Conservation (phyloP, 2,329 filamentous ascomycete species). For the Penicillium paneum region DNA sequence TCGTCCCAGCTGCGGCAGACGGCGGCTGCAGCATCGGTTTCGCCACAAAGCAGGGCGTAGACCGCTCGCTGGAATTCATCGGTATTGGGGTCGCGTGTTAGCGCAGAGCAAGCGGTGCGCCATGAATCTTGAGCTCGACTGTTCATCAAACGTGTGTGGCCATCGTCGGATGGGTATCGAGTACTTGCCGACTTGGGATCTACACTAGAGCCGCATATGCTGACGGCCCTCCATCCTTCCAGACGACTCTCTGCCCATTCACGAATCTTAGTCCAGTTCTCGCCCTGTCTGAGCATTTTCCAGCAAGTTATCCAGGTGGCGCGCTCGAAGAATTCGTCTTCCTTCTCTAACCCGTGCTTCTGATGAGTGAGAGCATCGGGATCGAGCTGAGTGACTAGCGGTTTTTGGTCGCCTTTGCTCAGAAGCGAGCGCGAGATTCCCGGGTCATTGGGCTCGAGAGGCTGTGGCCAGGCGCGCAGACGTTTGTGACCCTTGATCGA, state of each 20-base stretch:
- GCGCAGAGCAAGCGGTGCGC: conserved; percentile 39
- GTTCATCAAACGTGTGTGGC: conserved; percentile 44
- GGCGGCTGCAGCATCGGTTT: conserved; percentile 71
- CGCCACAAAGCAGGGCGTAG: conserved; percentile 85
- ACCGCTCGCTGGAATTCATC: conserved; percentile 83
- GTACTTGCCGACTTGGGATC: conserved; percentile 28
- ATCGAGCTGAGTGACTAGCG: conserved; percentile 81
- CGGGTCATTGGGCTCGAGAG: conserved; percentile 61
- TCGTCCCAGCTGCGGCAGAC: conserved; percentile 82
- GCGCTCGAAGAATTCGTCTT: conserved; percentile 84
- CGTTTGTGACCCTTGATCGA: conserved; percentile 88
- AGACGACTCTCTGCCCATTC: conserved; percentile 84
- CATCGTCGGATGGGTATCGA: conserved; percentile 34
- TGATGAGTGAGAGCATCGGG: conserved; percentile 86
- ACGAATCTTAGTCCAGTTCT: conserved; percentile 66
- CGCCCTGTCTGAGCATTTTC: conserved; percentile 85
- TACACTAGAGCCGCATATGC: conserved; percentile 62
- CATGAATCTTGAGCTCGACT: conserved; percentile 38
- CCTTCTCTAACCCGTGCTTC: conserved; percentile 68
- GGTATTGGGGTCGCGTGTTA: conserved; percentile 61
- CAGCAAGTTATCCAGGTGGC: conserved; percentile 93
- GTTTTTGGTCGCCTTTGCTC: conserved; percentile 58
- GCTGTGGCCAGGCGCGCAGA: conserved; percentile 63
- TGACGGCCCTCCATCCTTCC: conserved; percentile 84
- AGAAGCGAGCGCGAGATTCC: conserved; percentile 56